Evolutionary conservation across 75 land plant genomes (phyloP), one percentile per base, ranked within the genome.

Genomic region (Sequoia sempervirens): DNA sequence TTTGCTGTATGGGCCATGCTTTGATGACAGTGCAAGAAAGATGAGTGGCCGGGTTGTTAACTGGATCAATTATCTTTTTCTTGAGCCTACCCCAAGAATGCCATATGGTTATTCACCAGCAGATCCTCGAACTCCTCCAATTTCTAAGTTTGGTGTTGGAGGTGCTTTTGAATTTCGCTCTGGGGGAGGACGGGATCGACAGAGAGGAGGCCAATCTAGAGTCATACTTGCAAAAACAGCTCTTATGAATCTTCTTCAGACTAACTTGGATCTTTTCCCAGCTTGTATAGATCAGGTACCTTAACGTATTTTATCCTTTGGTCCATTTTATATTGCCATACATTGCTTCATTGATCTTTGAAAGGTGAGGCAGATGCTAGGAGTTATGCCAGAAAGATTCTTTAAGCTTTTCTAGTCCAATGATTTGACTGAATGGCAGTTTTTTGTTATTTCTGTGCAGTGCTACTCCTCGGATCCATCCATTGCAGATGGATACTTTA

Each of bases 401-500:
- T 43, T 78, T 78, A 78, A n/a, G 11, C 13, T 78, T 45, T 43
- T 78, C 14, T 40, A 7, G 14, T 3, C 30, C 10, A 11, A 4
- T 43, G 50, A n/a, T 78, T 78, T 45, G 30, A 45, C 37, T 72
- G 5, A 75, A 56, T 7, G 5, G 47, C 2, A 23, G 3, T 43
- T 40, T 79, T 40, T 41, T 38, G 13, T 81, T 81, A 34, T 46
- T 64, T 81, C 47, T 56, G 40, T 85, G 68, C 92, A 98, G 99
- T 98, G 99, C 87, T 98, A 98, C 86, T 90, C 90, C 56, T 94
- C 97, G 28, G 97, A 96, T 89, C 83, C 99, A 83, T 87, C 97
- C 12, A 92, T 96, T 88, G 94, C 99, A 66, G 95, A 98, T 96
- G 99, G 99, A 18, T 98, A 98, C 88, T 98, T 98, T 84, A 94